These are phyloP conservation scores for Gossypium trilobum DNA, from an alignment of 441 rosid genomes.

Conservation along the genomic window DNA sequence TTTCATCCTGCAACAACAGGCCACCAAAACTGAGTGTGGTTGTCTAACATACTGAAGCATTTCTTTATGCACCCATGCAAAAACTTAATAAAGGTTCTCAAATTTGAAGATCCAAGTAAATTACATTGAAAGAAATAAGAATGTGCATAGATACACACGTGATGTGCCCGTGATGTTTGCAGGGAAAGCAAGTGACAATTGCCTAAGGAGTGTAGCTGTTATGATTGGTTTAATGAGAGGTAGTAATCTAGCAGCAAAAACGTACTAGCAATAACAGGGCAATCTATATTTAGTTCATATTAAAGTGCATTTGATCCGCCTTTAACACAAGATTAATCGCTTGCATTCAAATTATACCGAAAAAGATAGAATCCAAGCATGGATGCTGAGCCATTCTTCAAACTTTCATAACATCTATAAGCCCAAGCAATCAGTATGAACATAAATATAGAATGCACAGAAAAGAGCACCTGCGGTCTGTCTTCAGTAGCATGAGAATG, in stretches of 20 bases:
- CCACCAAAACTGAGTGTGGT: neutral
- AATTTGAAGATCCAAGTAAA: neutral
- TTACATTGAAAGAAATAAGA: neutral
- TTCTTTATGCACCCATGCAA: neutral
- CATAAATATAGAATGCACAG: neutral
- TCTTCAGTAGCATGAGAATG: conserved; percentile 16
- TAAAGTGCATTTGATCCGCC: neutral
- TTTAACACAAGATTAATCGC: neutral
- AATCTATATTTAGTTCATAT: neutral
- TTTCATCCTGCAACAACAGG: neutral
- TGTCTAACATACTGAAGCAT: neutral
- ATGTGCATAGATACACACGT: neutral
- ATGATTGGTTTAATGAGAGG: neutral
- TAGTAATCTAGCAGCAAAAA: neutral
- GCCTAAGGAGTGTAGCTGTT: neutral
- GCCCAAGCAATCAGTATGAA: neutral
- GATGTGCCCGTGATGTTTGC: neutral
- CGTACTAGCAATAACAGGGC: neutral
- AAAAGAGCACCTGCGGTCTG: conserved; percentile 31
- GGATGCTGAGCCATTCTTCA: neutral
- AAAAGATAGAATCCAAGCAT: neutral
- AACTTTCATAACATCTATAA: neutral
- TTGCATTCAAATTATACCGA: neutral
- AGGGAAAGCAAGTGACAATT: neutral
- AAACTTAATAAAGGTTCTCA: neutral